phyloP scores from a whole-genome alignment of 805 yeast species.

The Sugiyamaella americana region DNA sequence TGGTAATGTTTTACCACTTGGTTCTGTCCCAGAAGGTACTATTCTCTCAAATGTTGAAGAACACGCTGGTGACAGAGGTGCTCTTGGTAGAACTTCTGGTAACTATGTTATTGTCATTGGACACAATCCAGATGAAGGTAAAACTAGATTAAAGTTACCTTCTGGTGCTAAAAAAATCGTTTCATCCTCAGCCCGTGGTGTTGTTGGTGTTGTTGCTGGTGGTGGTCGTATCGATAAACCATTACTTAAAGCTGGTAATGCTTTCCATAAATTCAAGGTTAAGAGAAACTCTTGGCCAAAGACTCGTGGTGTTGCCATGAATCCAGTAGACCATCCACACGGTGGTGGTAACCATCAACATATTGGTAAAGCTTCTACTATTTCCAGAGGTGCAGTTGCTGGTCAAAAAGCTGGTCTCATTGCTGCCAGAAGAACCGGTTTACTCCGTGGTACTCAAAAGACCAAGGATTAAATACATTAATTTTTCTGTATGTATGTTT shows the following conservation, averaged over 20 bases:
- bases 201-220: constrained; percentile 99
- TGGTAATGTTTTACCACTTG: constrained; percentile 96
- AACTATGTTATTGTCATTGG: constrained; percentile 98
- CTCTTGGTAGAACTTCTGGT: constrained; percentile 99
- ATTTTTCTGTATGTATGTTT: too few species aligned
- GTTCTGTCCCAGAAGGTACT: constrained; percentile 99
- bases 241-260: constrained; percentile 99
- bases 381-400: constrained; percentile 98
- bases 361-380: constrained; percentile 99
- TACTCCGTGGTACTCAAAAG: constrained; percentile 99
- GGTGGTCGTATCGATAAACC: constrained; percentile 99
- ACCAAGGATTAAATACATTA: constrained; percentile 57
- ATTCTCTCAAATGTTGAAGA: constrained; percentile 97
- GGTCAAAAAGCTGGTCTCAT: constrained; percentile 99
- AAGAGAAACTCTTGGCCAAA: constrained; percentile 99
- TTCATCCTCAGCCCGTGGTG: constrained; percentile 97
- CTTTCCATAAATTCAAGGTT: constrained; percentile 98
- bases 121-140: constrained; percentile 98
- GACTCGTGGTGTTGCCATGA: constrained; percentile 99
- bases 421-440: constrained; percentile 99
- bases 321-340: constrained; percentile 99
- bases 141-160: constrained; percentile 98
- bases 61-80: constrained; percentile 99
- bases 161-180: constrained; percentile 98
- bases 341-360: constrained; percentile 99